Conservation (phyloP, 805 yeast species). For the Brettanomyces naardenensis region DNA sequence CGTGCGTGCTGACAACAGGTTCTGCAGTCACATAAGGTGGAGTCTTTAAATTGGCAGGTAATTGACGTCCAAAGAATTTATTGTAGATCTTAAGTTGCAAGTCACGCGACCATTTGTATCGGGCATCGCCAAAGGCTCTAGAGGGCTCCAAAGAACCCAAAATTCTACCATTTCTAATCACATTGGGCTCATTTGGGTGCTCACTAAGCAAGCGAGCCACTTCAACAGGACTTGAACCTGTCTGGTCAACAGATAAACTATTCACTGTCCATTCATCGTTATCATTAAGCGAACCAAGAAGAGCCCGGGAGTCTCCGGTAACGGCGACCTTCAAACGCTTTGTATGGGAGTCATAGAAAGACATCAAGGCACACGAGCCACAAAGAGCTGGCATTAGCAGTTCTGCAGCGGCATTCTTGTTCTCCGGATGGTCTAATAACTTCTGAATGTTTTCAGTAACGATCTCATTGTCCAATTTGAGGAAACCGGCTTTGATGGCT, state of each 20-base stretch:
- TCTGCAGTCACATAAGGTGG: constrained; percentile 98
- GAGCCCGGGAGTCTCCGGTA: constrained; percentile 92
- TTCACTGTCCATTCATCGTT: constrained; percentile 77
- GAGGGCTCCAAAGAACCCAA: constrained; percentile 92
- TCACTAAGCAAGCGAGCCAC: constrained; percentile 74
- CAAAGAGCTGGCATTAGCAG: constrained; percentile 86
- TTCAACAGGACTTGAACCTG: constrained; percentile 86
- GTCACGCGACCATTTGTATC: constrained; percentile 73
- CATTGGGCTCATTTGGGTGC: constrained; percentile 88
- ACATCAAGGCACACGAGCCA: constrained; percentile 88
- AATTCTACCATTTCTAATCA: constrained; percentile 79
- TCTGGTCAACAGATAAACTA: constrained; percentile 84
- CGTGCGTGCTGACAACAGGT: constrained; percentile 82
- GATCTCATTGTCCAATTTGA: constrained; percentile 78
- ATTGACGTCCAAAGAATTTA: constrained; percentile 72
- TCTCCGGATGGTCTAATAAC: constrained; percentile 60
- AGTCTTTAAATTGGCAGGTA: constrained; percentile 66
- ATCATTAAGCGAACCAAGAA: constrained; percentile 64
- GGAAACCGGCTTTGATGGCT: constrained; percentile 76
- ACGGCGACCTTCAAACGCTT: constrained; percentile 80
- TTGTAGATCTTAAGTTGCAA: constrained; percentile 68
- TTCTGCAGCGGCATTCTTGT: constrained; percentile 59
- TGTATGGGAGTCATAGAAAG: constrained; percentile 76
- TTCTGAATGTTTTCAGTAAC: constrained; percentile 67
- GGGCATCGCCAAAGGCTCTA: constrained; percentile 94